Percentiles rank a stretch among this genome's conserved stretches.
phyloP scores from a whole-genome alignment of 2,329 filamentous ascomycete genomes.

The Mariannaea sp. region DNA sequence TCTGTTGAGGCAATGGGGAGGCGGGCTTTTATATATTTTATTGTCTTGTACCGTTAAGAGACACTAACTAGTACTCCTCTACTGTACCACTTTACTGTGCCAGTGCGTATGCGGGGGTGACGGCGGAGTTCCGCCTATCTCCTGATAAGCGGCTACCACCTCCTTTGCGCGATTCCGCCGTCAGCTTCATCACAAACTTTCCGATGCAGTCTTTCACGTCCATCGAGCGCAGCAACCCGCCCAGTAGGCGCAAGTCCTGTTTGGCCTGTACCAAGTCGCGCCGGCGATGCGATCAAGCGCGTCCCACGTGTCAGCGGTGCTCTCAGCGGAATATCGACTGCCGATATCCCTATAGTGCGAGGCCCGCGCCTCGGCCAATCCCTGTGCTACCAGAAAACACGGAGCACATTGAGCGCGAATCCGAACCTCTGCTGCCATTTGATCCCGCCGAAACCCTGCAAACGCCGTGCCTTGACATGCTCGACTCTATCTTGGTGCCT shows the following conservation, averaged over 20 bases:
- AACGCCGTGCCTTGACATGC: slow-evolving; percentile 3
- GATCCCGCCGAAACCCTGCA: neutral
- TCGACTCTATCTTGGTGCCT: slow-evolving; percentile 5
- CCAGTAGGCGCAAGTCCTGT: slow-evolving; percentile 7
- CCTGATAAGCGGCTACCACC: neutral
- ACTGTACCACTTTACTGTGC: neutral
- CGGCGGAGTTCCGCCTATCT: slow-evolving; percentile 3
- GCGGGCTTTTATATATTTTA: neutral
- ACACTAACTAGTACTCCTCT: neutral
- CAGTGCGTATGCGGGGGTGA: neutral
- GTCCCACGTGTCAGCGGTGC: slow-evolving; percentile 4
- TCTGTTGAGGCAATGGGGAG: neutral
- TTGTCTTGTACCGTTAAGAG: neutral
- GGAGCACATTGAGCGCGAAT: slow-evolving; percentile 3
- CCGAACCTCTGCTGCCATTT: neutral
- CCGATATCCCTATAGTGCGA: neutral
- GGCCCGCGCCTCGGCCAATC: neutral
- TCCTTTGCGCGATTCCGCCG: slow-evolving; percentile 2
- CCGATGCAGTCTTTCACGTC: slow-evolving; percentile 2
- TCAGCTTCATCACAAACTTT: neutral
- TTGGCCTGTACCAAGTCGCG: neutral
- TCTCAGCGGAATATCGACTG: slow-evolving; percentile 3
- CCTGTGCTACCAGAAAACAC: neutral
- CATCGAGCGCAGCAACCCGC: slow-evolving; percentile 7
- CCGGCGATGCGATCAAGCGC: slow-evolving; percentile 6